Base-by-base conservation (phyloP, 73 alveolate genomes). In the Blepharisma japonicum region DNA sequence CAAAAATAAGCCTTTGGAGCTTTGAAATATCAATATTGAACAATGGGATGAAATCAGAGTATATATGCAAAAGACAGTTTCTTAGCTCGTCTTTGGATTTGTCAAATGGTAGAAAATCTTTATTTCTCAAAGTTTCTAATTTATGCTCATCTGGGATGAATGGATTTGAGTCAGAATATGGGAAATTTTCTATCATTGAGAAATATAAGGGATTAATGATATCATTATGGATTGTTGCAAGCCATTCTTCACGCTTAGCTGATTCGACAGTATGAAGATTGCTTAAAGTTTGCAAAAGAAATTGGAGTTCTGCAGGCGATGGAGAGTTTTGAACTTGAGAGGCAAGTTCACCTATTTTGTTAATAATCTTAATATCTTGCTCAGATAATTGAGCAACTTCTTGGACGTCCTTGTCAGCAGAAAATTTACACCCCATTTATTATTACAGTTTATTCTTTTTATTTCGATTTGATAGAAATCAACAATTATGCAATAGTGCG, bases 271-370 rank as follows among this genome's bases (percentile, higher is more conserved):
- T 20, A 4, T 53, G 67, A 53, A 53, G 67, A 53, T 20, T 53
- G 67, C n/a, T 11, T 14, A 53, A 53, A 20, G 67, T 53, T 53
- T 53, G 67, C n/a, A 14, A 20, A 20, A 53, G n/a, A 4, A 53
- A 20, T 53, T 53, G 27, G 67, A 53, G 67, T 53, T 53, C 67
- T 53, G 67, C 67, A 53, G n/a, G n/a, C 4, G 67, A 53, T 53
- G 27, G 27, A 20, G 23, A 11, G 23, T 20, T 20, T 53, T 53
- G 27, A 4, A 53, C n/a, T 53, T 53, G 67, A 14, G 23, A 53
- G 4, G 27, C 67, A 20, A 53, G 67, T 4, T 53, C 67, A 14
- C 67, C 23, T 11, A 53, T 53, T 53, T 53, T 53, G n/a, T 11
- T 20, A 1, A 53, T 53, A 14, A 53, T 53, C 3, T 4, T 11